Evolutionary conservation across 2,329 filamentous ascomycete species (phyloP), one percentile per base, ranked within the genome.

Genomic region (Xylaria sp.): DNA sequence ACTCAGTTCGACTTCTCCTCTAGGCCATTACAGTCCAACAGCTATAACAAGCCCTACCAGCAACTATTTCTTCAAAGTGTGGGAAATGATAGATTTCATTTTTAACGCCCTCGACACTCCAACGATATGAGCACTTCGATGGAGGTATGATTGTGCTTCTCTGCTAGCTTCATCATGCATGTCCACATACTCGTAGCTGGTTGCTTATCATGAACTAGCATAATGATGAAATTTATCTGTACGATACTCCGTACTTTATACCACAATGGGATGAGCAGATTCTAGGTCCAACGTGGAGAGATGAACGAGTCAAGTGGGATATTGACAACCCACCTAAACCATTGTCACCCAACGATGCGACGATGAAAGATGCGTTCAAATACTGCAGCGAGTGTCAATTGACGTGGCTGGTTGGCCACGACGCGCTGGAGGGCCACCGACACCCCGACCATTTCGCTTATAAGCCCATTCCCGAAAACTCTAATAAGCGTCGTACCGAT

Each of bases 201-300:
- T 34, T 42, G 44, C 17, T 46, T 52, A 37, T 48, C 24, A 7
- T 37, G 18, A 20, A 47, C 39, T 41, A 49, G 43, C 39, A 41
- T 2, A 48, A 43, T 37, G 53, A 56, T 42, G 16, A 52, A 42
- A 41, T 52, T 37, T 42, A 38, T 34, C 18, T 56, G 2, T 47
- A 56, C 24, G 53, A 56, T 21, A 48, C 48, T 17, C 44, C 26
- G n/a, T 48, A 52, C 37, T 56, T 56, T 24, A 20, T 56, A 16
- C 53, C 53, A 9, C 53, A 55, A 16, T 58, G 53, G 53, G 53
- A 56, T 22, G 47, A 54, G 22, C 51, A 52, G 17, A 48, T 57
- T 18, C 20, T 51, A n/a, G 52, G 51, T 11, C 53, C 48, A 2
- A 16, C 21, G 16, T 56, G 53, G 53, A 49, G 44, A 18, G 11